A percentile compares a stretch with the other conserved stretches of the same genome.
phyloP scores from a whole-genome alignment of 2,329 filamentous ascomycete species.

The Cercospora janseana region DNA sequence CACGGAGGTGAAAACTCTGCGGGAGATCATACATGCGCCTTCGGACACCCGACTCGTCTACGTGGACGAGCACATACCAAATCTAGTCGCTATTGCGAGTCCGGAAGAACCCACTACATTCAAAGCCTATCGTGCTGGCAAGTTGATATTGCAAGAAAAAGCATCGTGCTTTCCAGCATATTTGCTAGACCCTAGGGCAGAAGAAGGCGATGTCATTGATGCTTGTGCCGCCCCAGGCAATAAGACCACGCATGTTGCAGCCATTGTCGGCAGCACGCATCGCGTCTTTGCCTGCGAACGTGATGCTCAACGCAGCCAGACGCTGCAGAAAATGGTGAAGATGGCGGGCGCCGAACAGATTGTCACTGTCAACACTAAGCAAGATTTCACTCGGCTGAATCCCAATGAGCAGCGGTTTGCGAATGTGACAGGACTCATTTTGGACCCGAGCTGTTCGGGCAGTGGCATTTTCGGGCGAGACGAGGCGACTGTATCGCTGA shows the following conservation, averaged over 20 bases:
- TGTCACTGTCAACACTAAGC: conserved; percentile 67
- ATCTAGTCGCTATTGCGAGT: conserved; percentile 71
- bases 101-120: conserved; percentile 71
- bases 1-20: conserved; percentile 54
- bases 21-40: conserved; percentile 49
- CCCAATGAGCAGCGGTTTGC: conserved; percentile 61
- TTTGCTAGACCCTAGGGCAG: conserved; percentile 63
- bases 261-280: conserved; percentile 6
- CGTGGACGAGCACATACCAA: conserved; percentile 78
- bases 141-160: conserved; percentile 91
- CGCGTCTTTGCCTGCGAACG: conserved; percentile 77
- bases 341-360: conserved; percentile 67
- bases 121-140: conserved; percentile 69
- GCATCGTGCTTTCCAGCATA: conserved; percentile 96
- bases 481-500: conserved; percentile 63
- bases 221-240: conserved; percentile 94
- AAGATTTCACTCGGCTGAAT: conserved; percentile 79
- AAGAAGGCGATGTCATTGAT: conserved; percentile 73
- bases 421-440: conserved; percentile 74
- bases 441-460: conserved; percentile 94
- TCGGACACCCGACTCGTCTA: conserved; percentile 54
- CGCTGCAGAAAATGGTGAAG: conserved; percentile 78
- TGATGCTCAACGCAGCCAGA: conserved; percentile 67
- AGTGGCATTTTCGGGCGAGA: conserved; percentile 92
- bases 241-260: conserved; percentile 71